Evolutionary conservation across 495 filamentous ascomycete genomes (phyloP).

Genomic region (Monascus purpureus): DNA sequence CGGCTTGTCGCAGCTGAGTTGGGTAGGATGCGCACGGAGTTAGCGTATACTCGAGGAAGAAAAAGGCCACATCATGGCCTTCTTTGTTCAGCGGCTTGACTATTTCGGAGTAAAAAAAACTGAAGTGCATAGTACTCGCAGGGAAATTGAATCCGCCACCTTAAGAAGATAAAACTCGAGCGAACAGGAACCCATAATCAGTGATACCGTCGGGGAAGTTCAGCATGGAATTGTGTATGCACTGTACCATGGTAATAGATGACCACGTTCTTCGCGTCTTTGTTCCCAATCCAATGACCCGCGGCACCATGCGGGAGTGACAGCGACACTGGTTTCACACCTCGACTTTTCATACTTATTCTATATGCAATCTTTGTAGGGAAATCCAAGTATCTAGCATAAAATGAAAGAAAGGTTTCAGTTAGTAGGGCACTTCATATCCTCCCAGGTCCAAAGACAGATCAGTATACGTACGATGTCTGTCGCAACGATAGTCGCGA

Average conservation of each 20-base stretch:
- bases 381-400: conserved; percentile 15
- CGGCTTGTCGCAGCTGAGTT: conserved; percentile 42
- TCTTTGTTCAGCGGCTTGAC: conserved; percentile 24
- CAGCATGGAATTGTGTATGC: too few species aligned
- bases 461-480: conserved; percentile 22
- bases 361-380: conserved; percentile 34
- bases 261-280: conserved; percentile 40
- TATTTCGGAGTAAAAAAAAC: conserved; percentile 28
- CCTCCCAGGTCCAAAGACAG: too few species aligned
- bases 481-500: conserved; percentile 14
- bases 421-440: not conserved
- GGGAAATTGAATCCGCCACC: conserved; percentile 46
- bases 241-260: conserved; percentile 46
- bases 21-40: conserved; percentile 41
- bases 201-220: too few species aligned
- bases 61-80: conserved; percentile 33
- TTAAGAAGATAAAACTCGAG: too few species aligned
- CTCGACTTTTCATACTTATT: conserved; percentile 25
- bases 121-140: conserved; percentile 24
- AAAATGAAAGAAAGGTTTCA: not conserved
- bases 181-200: too few species aligned
- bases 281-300: conserved; percentile 46
- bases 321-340: conserved; percentile 33
- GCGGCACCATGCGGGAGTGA: conserved; percentile 33
- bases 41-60: conserved; percentile 42